These are phyloP conservation scores for Diplotaxis tenuifolia DNA, from an alignment of 345 rosid genomes.

Conservation along the genomic window DNA sequence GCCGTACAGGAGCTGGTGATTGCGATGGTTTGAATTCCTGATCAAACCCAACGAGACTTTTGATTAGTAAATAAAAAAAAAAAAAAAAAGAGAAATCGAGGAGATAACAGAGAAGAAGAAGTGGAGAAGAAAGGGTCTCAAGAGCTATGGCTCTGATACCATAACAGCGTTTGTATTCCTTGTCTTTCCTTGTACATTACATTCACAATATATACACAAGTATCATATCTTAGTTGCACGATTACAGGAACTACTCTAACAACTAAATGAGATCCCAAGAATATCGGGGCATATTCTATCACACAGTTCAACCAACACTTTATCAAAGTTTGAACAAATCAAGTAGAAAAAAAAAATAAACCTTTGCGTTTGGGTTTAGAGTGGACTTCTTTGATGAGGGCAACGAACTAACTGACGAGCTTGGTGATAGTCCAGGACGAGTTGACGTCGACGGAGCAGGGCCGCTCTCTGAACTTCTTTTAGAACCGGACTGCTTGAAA, in stretches of 20 bases:
- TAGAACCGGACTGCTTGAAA: slow-evolving; percentile 54
- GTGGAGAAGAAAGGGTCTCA: too few species aligned
- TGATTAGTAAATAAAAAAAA: neutral
- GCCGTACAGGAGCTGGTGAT: slow-evolving; percentile 49
- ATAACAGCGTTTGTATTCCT: too few species aligned
- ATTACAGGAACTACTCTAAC: too few species aligned
- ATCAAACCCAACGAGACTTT: slow-evolving; percentile 18
- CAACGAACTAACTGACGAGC: slow-evolving; percentile 74
- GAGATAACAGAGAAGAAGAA: too few species aligned
- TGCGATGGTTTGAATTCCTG: slow-evolving; percentile 94
- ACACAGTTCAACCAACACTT: slow-evolving; percentile 6
- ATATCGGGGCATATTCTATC: too few species aligned
- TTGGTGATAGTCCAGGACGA: slow-evolving; percentile 68
- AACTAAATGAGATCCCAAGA: too few species aligned
- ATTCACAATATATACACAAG: too few species aligned
- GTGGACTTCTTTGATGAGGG: slow-evolving; percentile 71
- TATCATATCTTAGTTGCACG: too few species aligned
- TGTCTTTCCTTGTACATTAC: too few species aligned
- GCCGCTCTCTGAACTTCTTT: slow-evolving; percentile 48
- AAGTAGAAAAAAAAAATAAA: slow-evolving; percentile 22
- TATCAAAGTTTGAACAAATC: slow-evolving; percentile 7
- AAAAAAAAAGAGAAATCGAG: too few species aligned
- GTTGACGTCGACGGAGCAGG: slow-evolving; percentile 44
- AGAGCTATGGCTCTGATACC: too few species aligned
- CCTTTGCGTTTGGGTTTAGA: slow-evolving; percentile 88